Evolutionary conservation across 1,139 yeast species (phyloP), one percentile per base, ranked within the genome.

Genomic region (Geotrichum cucujoidarum): DNA sequence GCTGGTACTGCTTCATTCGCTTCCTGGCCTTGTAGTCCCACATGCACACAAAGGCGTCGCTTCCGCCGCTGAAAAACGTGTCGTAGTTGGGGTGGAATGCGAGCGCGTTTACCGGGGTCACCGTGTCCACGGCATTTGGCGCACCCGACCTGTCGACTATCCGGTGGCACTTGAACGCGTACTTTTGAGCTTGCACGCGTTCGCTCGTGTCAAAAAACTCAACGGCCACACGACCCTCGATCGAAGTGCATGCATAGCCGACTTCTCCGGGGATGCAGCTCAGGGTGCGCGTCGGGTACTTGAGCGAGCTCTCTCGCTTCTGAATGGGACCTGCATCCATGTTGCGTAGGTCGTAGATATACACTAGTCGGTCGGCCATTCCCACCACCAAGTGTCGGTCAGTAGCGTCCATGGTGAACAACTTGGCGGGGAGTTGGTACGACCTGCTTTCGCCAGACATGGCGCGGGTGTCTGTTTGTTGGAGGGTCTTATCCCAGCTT

Each of bases 81-180:
- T 70, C 68, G 49, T 67, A 66, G 33, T 54, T 57, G 1, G 74
- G 74, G 54, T 76, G 76, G 59, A 83, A 83, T 13, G 72, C 72
- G 7, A 88, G 61, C 0, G 86, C 73, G 56, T 87, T 86, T 8
- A 90, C 89, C 0, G 95, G 95, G 40, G 78, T 81, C 1, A 86
- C 95, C 43, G 80, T 66, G 55, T 82, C 90, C 4, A 72, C 71
- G 27, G 76, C 77, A 24, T 71, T 67, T 31, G 60, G 61, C 6
- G 40, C 37, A 2, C 48, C 47, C 10, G 47, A 46, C 46, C 67
- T 66, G 51, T 75, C 75, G 25, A 61, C 57, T 3, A 64, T 65
- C 32, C 95, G 69, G 63, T 90, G 97, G 56, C 95, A 85, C 59
- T 88, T 81, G 71, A 89, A 90, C 0, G 95, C 95, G 63, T 82